Base-by-base conservation (phyloP, 352 stramenopile genomes). In the Elongisporangium undulatum region DNA sequence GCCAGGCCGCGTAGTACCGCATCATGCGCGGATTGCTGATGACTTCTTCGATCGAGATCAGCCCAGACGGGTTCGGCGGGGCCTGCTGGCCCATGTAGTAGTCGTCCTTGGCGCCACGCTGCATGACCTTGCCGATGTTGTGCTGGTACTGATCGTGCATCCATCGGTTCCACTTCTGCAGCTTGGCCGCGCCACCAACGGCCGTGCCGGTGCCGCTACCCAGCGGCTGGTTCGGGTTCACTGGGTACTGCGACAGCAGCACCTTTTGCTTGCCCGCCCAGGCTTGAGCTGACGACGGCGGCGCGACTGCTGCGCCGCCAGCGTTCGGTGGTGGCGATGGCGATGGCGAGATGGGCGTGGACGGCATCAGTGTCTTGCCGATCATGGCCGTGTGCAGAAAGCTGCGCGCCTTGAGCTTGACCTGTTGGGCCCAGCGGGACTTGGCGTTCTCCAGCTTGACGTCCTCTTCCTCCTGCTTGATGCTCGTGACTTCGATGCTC, bases 101-200 rank as follows among this genome's bases (percentile, higher is more conserved):
- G 23, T 86, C 79, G 29, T 87, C 80, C 51, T 84, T 85, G 55
- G 83, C 86, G 1, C 74, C 77, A 16, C 77, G 75, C 56, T 87
- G 77, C 72, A 87, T 74, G 20, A 86, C 80, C 54, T 83, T 86
- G 20, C 73, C 77, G 38, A 90, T 77, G 71, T 90, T 90, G 56
- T 80, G 77, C 41, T 87, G 77, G 58, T 90, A 90, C 51, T 82
- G 81, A 58, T 87, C 61, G 29, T 89, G 76, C 66, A 91, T 79
- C 81, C 81, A 91, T 45, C 78, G 77, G 66, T 90, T 90, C 80
- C 83, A 93, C 64, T 93, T 94, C 38, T 92, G 82, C 24, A 95
- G 72, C 66, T 90, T 95, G 19, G 81, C 82, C 4, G 76, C 76
- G 15, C 82, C 77, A 1, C 48, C 52, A 3, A 52, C 62, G 7